Evolutionary conservation across 805 yeast genomes (phyloP).

Genomic region (Pichia cabralensis): DNA sequence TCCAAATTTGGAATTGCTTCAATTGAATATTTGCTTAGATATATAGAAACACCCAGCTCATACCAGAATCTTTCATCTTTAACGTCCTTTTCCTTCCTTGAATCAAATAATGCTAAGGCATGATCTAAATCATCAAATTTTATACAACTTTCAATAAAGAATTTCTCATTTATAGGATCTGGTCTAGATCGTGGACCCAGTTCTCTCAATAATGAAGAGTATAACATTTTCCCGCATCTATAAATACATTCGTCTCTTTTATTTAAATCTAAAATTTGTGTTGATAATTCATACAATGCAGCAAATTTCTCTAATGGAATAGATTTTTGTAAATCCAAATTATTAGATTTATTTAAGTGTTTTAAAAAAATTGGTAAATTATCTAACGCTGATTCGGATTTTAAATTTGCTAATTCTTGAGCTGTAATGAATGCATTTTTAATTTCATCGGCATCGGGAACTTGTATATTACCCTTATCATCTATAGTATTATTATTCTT

Average conservation of each 20-base stretch:
- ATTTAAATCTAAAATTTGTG: slow-evolving; percentile 27
- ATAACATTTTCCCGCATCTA: slow-evolving; percentile 34
- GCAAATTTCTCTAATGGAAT: slow-evolving; percentile 28
- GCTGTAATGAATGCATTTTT: slow-evolving; percentile 16
- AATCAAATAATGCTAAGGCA: slow-evolving; percentile 30
- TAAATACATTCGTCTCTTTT: slow-evolving; percentile 27
- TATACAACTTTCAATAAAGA: slow-evolving; percentile 36
- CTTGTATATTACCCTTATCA: no score
- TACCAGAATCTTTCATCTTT: slow-evolving; percentile 40
- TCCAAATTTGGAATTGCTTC: neutral
- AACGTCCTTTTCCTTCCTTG: slow-evolving; percentile 28
- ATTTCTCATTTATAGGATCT: slow-evolving; percentile 42
- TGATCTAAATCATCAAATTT: slow-evolving; percentile 23
- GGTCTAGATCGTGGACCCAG: slow-evolving; percentile 29
- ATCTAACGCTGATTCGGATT: slow-evolving; percentile 15
- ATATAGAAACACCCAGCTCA: slow-evolving; percentile 36
- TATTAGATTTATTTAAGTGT: slow-evolving; percentile 13
- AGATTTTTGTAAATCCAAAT: slow-evolving; percentile 11
- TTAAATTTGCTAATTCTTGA: slow-evolving; percentile 14
- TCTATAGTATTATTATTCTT: neutral
- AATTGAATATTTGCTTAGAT: slow-evolving; percentile 20
- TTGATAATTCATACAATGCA: slow-evolving; percentile 31
- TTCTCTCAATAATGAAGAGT: slow-evolving; percentile 20
- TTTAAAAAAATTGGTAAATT: slow-evolving; percentile 18
- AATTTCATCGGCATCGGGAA: slow-evolving; percentile 17